Evolutionary conservation across 108 stramenopile species (phyloP).

Genomic region (Aureococcus anophagefferens): DNA sequence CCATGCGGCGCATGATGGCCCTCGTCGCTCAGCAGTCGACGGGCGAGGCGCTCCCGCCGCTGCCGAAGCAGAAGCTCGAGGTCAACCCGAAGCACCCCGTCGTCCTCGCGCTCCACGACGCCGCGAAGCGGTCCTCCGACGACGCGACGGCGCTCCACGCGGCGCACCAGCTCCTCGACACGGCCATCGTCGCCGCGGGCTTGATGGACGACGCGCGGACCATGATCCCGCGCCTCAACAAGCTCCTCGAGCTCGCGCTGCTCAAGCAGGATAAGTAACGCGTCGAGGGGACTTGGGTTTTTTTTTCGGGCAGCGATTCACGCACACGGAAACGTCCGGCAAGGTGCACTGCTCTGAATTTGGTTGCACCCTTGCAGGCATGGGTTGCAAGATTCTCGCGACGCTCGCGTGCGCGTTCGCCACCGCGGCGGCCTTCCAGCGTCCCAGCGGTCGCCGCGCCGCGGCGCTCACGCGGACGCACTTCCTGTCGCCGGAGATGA

Average conservation of each 20-base stretch:
- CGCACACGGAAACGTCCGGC: too few relatives aligned
- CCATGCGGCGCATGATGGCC: slow-evolving; percentile 91
- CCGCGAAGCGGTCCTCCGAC: slow-evolving; percentile 46
- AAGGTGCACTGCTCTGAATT: too few relatives aligned
- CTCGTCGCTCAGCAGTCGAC: slow-evolving; percentile 76
- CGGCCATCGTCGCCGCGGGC: slow-evolving; percentile 90
- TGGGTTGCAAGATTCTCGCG: too few relatives aligned
- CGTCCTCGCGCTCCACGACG: slow-evolving; percentile 57
- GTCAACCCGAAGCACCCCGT: slow-evolving; percentile 92
- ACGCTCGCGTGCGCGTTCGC: too few relatives aligned
- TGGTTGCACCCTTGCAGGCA: too few relatives aligned
- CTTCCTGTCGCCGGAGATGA: too few relatives aligned
- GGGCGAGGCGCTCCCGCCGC: slow-evolving; percentile 43
- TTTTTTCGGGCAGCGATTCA: too few relatives aligned
- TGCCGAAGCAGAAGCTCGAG: slow-evolving; percentile 89
- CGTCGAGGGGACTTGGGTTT: too few relatives aligned
- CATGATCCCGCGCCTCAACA: slow-evolving; percentile 87
- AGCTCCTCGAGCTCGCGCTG: slow-evolving; percentile 42
- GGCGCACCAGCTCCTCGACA: slow-evolving; percentile 91
- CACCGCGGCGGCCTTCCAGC: too few relatives aligned
- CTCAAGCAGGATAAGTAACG: too few relatives aligned
- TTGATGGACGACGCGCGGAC: slow-evolving; percentile 84
- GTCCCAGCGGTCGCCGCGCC: too few relatives aligned
- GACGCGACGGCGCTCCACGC: slow-evolving; percentile 37
- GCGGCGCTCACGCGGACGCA: too few relatives aligned